Conservation (phyloP, 768 basidiomycete species). For the Rhizopogon sp. region DNA sequence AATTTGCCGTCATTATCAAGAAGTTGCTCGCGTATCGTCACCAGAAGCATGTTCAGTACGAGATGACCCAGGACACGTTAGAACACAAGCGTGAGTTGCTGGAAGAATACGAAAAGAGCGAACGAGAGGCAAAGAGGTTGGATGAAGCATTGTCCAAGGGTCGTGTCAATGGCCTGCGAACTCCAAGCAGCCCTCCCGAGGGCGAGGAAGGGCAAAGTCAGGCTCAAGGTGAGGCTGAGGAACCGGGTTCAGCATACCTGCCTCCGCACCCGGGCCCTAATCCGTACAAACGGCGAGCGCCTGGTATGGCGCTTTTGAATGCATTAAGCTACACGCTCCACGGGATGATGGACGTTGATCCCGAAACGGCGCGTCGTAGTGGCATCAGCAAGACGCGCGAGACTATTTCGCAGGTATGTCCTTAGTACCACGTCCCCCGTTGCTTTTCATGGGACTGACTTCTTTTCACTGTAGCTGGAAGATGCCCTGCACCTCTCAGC, state of each 20-base stretch:
- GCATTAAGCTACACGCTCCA: constrained; percentile 93
- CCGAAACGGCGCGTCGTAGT: constrained; percentile 90
- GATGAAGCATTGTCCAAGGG: constrained; percentile 80
- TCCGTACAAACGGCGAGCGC: constrained; percentile 55
- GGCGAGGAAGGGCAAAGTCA: constrained; percentile 19
- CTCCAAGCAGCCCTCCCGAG: constrained; percentile 21
- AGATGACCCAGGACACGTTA: constrained; percentile 91
- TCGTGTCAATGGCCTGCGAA: constrained; percentile 28
- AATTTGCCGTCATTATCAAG: constrained; percentile 94
- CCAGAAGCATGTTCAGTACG: constrained; percentile 96
- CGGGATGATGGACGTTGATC: constrained; percentile 99
- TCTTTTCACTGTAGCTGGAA: constrained; percentile 61
- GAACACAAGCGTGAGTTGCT: constrained; percentile 81
- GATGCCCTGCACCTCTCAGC: constrained; percentile 90
- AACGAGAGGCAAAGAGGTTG: constrained; percentile 82
- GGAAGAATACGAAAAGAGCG: constrained; percentile 88
- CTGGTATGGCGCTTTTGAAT: constrained; percentile 83
- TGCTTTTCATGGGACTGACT: constrained; percentile 13
- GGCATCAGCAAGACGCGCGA: constrained; percentile 93
- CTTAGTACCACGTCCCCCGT: background rate
- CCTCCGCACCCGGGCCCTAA: constrained; percentile 81
- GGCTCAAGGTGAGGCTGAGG: constrained; percentile 31
- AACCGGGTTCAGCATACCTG: constrained; percentile 46
- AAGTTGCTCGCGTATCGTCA: constrained; percentile 91
- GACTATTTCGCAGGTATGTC: constrained; percentile 83